Conservation (phyloP, 2,329 filamentous ascomycete species). For the Trichoderma gracile region DNA sequence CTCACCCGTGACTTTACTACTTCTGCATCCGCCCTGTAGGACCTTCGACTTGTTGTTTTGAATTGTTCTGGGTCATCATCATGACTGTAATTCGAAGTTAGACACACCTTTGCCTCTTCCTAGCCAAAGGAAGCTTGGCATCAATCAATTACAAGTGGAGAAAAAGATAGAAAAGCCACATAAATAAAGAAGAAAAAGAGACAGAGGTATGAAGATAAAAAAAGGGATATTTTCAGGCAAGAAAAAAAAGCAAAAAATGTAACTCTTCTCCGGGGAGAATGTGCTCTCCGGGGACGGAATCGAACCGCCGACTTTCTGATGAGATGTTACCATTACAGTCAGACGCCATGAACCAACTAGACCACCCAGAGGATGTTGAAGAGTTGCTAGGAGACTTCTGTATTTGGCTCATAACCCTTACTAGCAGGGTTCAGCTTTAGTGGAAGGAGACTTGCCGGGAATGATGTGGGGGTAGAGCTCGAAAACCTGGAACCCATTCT, state of each 20-base stretch:
- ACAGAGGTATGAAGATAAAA: not conserved
- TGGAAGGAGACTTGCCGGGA: too few species aligned
- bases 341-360: constrained; percentile 35
- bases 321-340: constrained; percentile 33
- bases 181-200: not conserved
- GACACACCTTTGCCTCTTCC: too few species aligned
- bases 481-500: not conserved
- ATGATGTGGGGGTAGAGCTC: not conserved
- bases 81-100: too few species aligned
- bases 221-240: too few species aligned
- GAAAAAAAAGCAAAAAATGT: constrained; percentile 10
- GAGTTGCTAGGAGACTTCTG: constrained; percentile 1
- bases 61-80: too few species aligned
- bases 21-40: too few species aligned
- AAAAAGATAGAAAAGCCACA: too few species aligned
- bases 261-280: constrained; percentile 25
- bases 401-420: constrained; percentile 13
- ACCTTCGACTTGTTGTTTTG: too few species aligned
- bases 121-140: too few species aligned
- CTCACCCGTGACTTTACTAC: not conserved
- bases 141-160: not conserved
- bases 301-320: constrained; percentile 36
- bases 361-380: constrained; percentile 32
- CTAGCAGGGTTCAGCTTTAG: not conserved
- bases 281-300: constrained; percentile 29